Conservation (phyloP, 2,329 filamentous ascomycete species). For the Aschersonia sp. region DNA sequence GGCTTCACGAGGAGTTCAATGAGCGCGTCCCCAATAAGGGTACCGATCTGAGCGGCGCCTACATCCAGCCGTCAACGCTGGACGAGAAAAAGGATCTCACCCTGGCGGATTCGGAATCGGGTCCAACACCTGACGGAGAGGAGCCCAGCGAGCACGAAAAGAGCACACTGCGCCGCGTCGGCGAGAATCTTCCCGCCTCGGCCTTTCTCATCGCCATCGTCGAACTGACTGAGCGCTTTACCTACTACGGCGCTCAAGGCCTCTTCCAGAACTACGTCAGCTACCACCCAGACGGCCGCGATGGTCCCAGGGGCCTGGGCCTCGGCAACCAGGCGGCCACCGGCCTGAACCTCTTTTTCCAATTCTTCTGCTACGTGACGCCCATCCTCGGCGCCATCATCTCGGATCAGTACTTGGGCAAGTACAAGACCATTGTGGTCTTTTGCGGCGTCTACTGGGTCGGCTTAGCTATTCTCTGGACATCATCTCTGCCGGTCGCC, state of each 20-base stretch:
- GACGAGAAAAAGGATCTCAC: conserved; percentile 11
- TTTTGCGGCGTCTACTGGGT: conserved; percentile 44
- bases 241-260: conserved; percentile 39
- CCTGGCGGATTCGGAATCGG: conserved; percentile 11
- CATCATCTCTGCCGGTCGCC: conserved; percentile 28
- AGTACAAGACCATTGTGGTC: conserved; percentile 45
- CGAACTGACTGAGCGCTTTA: conserved; percentile 42
- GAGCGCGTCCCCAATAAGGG: conserved; percentile 10
- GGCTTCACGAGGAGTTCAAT: conserved; percentile 14
- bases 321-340: conserved; percentile 40
- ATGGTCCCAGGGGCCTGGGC: conserved; percentile 35
- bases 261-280: conserved; percentile 41
- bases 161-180: conserved; percentile 32
- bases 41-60: conserved; percentile 12
- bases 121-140: conserved; percentile 26
- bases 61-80: conserved; percentile 8
- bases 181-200: conserved; percentile 38
- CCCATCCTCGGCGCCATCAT: conserved; percentile 37
- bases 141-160: conserved; percentile 39
- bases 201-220: conserved; percentile 42
- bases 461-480: conserved; percentile 38
- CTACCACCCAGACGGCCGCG: conserved; percentile 16
- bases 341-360: conserved; percentile 39
- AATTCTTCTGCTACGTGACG: conserved; percentile 32
- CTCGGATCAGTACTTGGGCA: conserved; percentile 42